A percentile compares a stretch with the other conserved stretches of the same genome.
phyloP scores from a whole-genome alignment of 2,329 filamentous ascomycete species.

The Sphaerulina musiva region DNA sequence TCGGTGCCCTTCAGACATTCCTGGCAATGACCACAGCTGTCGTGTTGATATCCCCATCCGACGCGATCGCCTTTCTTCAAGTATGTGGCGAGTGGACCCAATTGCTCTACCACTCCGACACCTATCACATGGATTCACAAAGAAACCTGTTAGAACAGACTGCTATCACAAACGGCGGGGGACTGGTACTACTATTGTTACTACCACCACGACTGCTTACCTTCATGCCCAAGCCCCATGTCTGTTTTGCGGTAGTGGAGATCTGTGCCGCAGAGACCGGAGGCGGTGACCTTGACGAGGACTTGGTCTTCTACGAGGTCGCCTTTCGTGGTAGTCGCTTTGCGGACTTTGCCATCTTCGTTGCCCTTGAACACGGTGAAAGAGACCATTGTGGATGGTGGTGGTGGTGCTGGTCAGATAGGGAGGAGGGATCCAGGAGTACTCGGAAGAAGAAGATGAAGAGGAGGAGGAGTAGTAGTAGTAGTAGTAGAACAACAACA shows the following conservation, averaged over 20 bases:
- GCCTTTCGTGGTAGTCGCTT: slow-evolving; percentile 44
- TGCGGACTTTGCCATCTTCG: slow-evolving; percentile 50
- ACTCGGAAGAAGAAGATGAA: not conserved
- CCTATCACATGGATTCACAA: too few species aligned
- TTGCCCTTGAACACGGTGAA: slow-evolving; percentile 61
- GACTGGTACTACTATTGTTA: too few species aligned
- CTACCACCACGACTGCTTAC: slow-evolving; percentile 18
- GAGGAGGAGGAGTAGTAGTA: not conserved
- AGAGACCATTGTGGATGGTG: slow-evolving; percentile 29
- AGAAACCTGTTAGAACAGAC: too few species aligned
- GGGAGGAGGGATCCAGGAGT: not conserved
- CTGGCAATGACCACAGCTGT: slow-evolving; percentile 43
- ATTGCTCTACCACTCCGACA: slow-evolving; percentile 45
- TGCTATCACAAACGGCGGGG: too few species aligned
- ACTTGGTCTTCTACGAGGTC: slow-evolving; percentile 51
- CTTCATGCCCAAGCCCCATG: slow-evolving; percentile 51
- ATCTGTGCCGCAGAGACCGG: slow-evolving; percentile 59
- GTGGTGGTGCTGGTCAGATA: not conserved
- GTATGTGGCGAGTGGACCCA: slow-evolving; percentile 42
- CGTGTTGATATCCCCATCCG: slow-evolving; percentile 46
- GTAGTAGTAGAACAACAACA: too few species aligned
- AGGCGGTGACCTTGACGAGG: slow-evolving; percentile 57
- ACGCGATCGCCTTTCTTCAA: slow-evolving; percentile 49
- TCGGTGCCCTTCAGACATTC: slow-evolving; percentile 41
- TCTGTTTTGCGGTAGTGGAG: slow-evolving; percentile 33